These are phyloP conservation scores for Fraxinus paxiana DNA, from an alignment of 305 asterid species.

Conservation along the genomic window DNA sequence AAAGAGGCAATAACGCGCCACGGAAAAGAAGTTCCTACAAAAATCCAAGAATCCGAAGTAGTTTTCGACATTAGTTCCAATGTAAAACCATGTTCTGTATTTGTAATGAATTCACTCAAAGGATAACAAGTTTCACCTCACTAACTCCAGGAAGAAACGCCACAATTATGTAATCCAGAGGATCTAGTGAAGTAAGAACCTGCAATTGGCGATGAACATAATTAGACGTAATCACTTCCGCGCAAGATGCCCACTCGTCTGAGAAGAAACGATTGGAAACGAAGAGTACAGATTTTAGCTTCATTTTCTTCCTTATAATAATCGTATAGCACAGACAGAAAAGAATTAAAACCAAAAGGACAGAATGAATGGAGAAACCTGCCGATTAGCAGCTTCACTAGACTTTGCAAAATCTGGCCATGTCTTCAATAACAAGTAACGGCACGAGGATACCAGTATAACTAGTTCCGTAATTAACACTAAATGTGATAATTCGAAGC, in stretches of 20 bases:
- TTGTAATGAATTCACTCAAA: neutral
- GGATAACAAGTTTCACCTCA: conserved; percentile 49
- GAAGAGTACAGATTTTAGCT: neutral
- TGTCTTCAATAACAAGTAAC: conserved; percentile 58
- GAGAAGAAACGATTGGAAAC: neutral
- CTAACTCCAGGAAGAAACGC: conserved; percentile 83
- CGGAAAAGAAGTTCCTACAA: conserved; percentile 82
- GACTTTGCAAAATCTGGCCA: conserved; percentile 91
- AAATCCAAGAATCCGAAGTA: conserved; percentile 14
- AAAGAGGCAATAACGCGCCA: conserved; percentile 72
- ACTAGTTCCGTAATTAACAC: conserved; percentile 69
- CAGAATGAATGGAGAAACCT: conserved; percentile 40
- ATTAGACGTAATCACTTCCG: neutral
- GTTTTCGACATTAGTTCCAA: conserved; percentile 1
- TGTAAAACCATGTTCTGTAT: neutral
- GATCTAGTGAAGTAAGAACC: conserved; percentile 80
- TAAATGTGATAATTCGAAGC: conserved; percentile 66
- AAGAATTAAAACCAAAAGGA: conserved; percentile 6
- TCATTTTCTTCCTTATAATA: neutral
- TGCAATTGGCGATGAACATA: conserved; percentile 28
- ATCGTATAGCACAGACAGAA: neutral
- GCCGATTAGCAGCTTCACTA: conserved; percentile 75
- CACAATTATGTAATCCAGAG: conserved; percentile 67
- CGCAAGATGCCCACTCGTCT: neutral
- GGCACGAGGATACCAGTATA: conserved; percentile 62